Evolutionary conservation across 2,329 filamentous ascomycete species (phyloP).

Genomic region (Sporothrix brasiliensis): DNA sequence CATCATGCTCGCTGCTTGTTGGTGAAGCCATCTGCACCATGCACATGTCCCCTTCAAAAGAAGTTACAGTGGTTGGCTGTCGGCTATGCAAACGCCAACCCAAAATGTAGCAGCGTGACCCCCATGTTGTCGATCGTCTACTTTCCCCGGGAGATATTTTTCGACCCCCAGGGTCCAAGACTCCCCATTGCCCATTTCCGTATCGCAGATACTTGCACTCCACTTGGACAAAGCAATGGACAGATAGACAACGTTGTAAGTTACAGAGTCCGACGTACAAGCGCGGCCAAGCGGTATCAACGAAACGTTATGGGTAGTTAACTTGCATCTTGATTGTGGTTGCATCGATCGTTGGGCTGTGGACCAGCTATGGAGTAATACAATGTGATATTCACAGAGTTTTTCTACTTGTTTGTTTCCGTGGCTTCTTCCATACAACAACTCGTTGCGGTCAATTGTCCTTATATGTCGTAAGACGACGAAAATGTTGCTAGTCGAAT

Average conservation of each 20-base stretch:
- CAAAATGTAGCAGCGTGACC: background rate
- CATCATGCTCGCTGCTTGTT: constrained; percentile 6
- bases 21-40: background rate
- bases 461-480: too few species aligned
- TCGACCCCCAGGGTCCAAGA: too few species aligned
- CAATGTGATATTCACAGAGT: background rate
- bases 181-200: background rate
- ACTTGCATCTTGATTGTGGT: background rate
- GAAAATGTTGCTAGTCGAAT: background rate
- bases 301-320: too few species aligned
- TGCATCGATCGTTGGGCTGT: background rate
- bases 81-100: background rate
- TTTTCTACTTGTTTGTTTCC: background rate
- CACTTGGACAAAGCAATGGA: too few species aligned
- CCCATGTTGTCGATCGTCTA: constrained; percentile 2
- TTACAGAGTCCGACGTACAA: background rate
- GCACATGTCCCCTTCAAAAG: too few species aligned
- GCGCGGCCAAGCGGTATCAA: background rate
- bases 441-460: too few species aligned
- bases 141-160: background rate
- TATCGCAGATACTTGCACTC: background rate
- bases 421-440: background rate
- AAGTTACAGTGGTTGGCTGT: background rate
- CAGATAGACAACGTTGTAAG: background rate
- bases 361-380: background rate